Conservation (phyloP, 371 early-diverging fungal species). For the Nosema muscidifuracis region DNA sequence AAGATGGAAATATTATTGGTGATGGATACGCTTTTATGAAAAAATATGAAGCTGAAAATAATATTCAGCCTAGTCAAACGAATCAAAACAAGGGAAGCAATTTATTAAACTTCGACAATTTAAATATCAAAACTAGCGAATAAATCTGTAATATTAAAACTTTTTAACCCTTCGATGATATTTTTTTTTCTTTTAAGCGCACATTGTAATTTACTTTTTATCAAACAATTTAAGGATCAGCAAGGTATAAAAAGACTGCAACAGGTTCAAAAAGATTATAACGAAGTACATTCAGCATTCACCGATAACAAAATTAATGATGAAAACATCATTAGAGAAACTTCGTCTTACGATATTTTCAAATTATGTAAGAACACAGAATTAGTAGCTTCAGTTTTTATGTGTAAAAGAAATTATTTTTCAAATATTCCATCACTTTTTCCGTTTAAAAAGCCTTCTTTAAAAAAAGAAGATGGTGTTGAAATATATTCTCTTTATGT, state of each 20-base stretch:
- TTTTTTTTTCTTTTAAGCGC: too few relatives aligned
- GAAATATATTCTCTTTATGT: constrained; percentile 16
- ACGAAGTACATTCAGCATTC: neutral
- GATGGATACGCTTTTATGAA: neutral
- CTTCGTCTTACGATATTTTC: neutral
- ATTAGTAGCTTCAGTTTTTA: constrained; percentile 15
- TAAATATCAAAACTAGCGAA: too few relatives aligned
- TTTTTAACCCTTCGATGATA: too few relatives aligned
- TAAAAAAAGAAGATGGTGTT: constrained; percentile 1
- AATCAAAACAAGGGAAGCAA: too few relatives aligned
- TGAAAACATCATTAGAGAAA: neutral
- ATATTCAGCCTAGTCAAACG: too few relatives aligned
- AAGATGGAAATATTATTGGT: neutral
- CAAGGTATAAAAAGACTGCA: neutral
- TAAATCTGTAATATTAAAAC: too few relatives aligned
- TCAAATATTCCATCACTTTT: neutral
- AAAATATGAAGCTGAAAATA: too few relatives aligned
- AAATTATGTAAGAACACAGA: neutral
- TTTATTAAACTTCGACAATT: too few relatives aligned
- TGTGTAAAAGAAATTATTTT: neutral
- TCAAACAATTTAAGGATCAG: neutral
- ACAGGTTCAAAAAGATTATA: neutral
- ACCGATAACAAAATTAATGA: neutral
- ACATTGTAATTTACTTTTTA: too few relatives aligned
- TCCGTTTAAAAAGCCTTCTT: neutral